These are phyloP conservation scores for Solanum lignicaule DNA, from an alignment of 257 asterid genomes.

Conservation along the genomic window DNA sequence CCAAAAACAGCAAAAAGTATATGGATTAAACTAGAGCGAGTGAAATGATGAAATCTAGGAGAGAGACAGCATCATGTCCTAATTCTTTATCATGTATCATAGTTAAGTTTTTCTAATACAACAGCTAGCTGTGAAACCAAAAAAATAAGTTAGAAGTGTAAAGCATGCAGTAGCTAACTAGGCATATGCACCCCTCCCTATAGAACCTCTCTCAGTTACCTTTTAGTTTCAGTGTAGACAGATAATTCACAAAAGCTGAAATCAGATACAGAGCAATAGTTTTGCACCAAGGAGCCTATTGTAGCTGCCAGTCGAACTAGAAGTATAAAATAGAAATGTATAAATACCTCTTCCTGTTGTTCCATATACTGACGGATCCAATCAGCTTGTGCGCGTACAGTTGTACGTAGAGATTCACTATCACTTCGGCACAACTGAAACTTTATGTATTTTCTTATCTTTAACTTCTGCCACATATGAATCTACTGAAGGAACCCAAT, in stretches of 20 bases:
- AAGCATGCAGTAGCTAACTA: neutral
- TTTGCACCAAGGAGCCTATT: neutral
- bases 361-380: conserved; percentile 93
- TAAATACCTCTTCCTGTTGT: conserved; percentile 81
- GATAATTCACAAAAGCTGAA: neutral
- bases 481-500: conserved; percentile 68
- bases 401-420: conserved; percentile 46
- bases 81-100: neutral
- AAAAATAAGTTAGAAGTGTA: neutral
- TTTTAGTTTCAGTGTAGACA: neutral
- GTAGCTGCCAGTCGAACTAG: neutral
- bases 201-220: neutral
- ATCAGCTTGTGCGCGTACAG: conserved; percentile 67
- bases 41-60: neutral
- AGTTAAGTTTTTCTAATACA: neutral
- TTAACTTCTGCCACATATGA: conserved; percentile 20
- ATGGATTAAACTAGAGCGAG: neutral
- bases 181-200: neutral
- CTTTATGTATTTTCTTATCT: conserved; percentile 25
- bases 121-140: neutral
- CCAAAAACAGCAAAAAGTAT: no score
- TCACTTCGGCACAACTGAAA: conserved; percentile 38
- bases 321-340: neutral
- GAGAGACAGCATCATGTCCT: neutral
- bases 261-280: neutral